Conservation (phyloP, 164 flowering plant genomes). For the Malania oleifera region DNA sequence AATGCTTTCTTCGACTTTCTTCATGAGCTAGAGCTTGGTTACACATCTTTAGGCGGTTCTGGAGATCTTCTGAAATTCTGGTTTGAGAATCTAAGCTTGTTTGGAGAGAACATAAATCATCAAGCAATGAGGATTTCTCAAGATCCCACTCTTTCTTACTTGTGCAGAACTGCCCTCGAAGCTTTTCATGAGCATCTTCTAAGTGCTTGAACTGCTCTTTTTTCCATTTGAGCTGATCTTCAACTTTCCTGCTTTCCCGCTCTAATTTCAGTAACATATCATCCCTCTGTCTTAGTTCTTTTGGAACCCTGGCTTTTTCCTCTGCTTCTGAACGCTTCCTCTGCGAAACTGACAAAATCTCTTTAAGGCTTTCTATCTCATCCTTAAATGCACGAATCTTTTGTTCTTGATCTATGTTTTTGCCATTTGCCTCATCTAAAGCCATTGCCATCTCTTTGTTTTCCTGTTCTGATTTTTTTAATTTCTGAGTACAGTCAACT, state of each 20-base stretch:
- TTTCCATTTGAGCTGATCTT: constrained; percentile 38
- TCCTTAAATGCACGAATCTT: constrained; percentile 20
- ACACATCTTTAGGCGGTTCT: constrained; percentile 22
- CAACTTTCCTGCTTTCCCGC: constrained; percentile 19
- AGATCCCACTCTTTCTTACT: constrained; percentile 32
- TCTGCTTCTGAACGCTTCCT: constrained; percentile 34
- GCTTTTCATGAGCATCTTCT: constrained; percentile 33
- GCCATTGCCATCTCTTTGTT: constrained; percentile 20
- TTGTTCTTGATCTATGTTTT: constrained; percentile 24
- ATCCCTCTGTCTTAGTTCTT: constrained; percentile 23
- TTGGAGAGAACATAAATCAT: constrained; percentile 26
- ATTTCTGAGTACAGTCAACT: constrained; percentile 17
- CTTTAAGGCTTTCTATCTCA: constrained; percentile 38
- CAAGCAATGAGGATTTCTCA: constrained; percentile 24
- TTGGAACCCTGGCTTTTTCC: constrained; percentile 17
- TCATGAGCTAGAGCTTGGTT: constrained; percentile 34
- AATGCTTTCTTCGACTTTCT: constrained; percentile 29
- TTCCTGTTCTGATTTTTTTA: constrained; percentile 23
- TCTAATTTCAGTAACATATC: constrained; percentile 20
- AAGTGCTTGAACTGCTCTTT: constrained; percentile 38
- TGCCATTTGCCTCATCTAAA: constrained; percentile 33
- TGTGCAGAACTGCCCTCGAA: constrained; percentile 18
- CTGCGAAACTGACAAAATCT: constrained; percentile 18
- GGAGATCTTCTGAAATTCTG: constrained; percentile 30
- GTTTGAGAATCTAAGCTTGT: constrained; percentile 30